These are phyloP conservation scores for Capsicum pubescens DNA, from an alignment of 257 asterid genomes.

Conservation along the genomic window DNA sequence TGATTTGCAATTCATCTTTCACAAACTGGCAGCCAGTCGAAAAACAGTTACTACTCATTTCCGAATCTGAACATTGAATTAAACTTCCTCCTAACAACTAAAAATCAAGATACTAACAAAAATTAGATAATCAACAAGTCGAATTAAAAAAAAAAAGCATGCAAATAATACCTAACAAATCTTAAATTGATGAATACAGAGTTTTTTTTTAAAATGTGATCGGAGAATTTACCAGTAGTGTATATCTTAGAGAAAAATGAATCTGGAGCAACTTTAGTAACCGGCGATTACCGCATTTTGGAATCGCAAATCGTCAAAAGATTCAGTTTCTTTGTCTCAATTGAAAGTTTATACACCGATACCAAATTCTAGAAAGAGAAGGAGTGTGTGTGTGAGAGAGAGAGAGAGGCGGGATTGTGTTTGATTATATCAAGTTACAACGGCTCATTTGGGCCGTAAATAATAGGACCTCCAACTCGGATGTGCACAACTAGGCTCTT, in stretches of 20 bases:
- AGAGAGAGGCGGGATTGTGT: conserved; percentile 57
- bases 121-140: conserved; percentile 27
- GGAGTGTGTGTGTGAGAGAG: not conserved
- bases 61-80: not conserved
- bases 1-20: conserved; percentile 20
- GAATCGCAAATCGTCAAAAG: conserved; percentile 42
- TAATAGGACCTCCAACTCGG: too few species aligned
- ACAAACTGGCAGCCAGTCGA: not conserved
- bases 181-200: not conserved
- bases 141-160: conserved; percentile 23
- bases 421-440: conserved; percentile 33
- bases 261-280: conserved; percentile 43
- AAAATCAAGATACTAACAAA: not conserved
- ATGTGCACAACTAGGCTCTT: too few species aligned
- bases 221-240: conserved; percentile 54
- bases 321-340: conserved; percentile 38
- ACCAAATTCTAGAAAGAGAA: conserved; percentile 29
- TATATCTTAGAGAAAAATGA: conserved; percentile 62
- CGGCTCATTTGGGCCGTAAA: too few species aligned
- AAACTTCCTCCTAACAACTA: conserved; percentile 23
- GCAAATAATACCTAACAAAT: conserved; percentile 13
- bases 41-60: not conserved
- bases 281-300: conserved; percentile 46
- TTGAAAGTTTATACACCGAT: conserved; percentile 30
- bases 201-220: conserved; percentile 34